These are phyloP conservation scores for Spirogloea muscicola DNA, from an alignment of 139 green algal genomes.

Conservation along the genomic window DNA sequence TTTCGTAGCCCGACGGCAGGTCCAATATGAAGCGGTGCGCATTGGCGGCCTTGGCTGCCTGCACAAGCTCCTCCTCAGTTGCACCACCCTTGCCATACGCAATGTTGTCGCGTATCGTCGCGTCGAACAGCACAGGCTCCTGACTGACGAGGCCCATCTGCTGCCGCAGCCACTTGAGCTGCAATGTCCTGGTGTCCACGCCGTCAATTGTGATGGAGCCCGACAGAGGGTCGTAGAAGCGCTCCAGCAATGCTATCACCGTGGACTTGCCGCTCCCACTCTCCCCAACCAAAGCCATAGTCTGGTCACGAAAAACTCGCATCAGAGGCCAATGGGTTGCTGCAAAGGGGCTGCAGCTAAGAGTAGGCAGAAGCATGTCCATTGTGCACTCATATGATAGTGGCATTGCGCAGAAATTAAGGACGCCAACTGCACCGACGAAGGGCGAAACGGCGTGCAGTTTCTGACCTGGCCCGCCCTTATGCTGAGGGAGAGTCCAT, in stretches of 20 bases:
- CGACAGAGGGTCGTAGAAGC: slow-evolving; percentile 72
- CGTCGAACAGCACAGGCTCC: slow-evolving; percentile 67
- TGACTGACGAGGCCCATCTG: slow-evolving; percentile 76
- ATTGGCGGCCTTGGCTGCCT: slow-evolving; percentile 68
- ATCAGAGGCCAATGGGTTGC: background rate
- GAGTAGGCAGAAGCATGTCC: background rate
- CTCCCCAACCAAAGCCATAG: slow-evolving; percentile 85
- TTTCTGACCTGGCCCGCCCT: slow-evolving; percentile 45
- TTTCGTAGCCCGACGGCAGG: slow-evolving; percentile 71
- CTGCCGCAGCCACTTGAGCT: slow-evolving; percentile 72
- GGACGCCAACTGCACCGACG: background rate
- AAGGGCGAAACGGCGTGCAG: background rate
- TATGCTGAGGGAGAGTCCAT: slow-evolving; percentile 29
- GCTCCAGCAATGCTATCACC: slow-evolving; percentile 76
- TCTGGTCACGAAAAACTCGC: slow-evolving; percentile 28
- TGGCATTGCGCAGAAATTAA: background rate
- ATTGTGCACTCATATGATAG: background rate
- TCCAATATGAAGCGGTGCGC: slow-evolving; percentile 71
- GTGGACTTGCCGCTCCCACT: slow-evolving; percentile 89
- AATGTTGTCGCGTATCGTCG: slow-evolving; percentile 54
- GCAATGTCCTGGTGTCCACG: slow-evolving; percentile 65
- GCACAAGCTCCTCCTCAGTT: slow-evolving; percentile 59
- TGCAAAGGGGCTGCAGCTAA: background rate
- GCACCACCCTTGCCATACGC: slow-evolving; percentile 24
- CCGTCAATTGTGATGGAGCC: slow-evolving; percentile 73